Evolutionary conservation across 2,329 filamentous ascomycete species (phyloP), one percentile per base, ranked within the genome.

Genomic region (Cordyceps sp.): DNA sequence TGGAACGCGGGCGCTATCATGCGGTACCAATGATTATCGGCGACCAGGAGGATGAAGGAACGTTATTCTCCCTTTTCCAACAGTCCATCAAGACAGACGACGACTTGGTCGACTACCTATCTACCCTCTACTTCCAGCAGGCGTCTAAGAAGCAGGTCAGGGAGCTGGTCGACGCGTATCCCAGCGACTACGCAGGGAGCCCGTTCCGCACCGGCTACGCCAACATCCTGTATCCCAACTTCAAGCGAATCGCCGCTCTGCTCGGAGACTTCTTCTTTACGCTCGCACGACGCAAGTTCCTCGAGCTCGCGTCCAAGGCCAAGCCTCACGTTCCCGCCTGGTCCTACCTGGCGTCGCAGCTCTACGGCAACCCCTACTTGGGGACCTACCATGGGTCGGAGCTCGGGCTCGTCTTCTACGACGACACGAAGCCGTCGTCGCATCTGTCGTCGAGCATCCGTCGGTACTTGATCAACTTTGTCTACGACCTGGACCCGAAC

Each of bases 21-120:
- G 54, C 57, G 2, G 61, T 66, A 2, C 62, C 63, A 23, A 58
- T 61, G 54, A 66, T 66, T 39, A 66, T 79, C 25, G 79, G 81
- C 26, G 68, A 83, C 45, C 78, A 84, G 50, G 79, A 86, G 57
- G 81, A 88, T 45, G 80, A 88, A 51, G 79, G 80, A 14, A 84
- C 80, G 0, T 51, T 86, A 2, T 84, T 86, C 47, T 61, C 73
- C 5, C 59, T 86, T 22, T 75, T 77, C 49, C 77, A 81, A 40
- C 47, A 53, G 22, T 82, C 85, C 47, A 56, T 86, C 31, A 79
- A 69, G 9, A 77, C 64, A 1, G 70, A 63, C 0, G 53, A 54
- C 1, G 53, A 71, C 6, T 42, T 86, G 0, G 61, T 72, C 22
- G 54, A 64, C 14, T 88, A 88, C 45, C 53, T 90, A 15, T 44